These are phyloP conservation scores for Debaryomyces udenii DNA, from an alignment of 1,139 yeast species.

Conservation along the genomic window DNA sequence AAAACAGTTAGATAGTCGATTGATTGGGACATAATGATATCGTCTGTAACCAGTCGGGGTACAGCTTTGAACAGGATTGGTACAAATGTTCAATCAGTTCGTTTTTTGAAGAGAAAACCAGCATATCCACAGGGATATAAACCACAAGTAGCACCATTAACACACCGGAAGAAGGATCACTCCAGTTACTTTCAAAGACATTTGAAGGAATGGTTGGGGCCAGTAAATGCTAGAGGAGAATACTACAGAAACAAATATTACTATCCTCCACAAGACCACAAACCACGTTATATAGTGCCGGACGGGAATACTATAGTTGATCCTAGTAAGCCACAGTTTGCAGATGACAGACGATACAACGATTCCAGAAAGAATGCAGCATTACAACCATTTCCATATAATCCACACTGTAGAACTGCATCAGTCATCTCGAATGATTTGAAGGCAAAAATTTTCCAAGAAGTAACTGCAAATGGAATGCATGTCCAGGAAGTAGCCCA, in stretches of 20 bases:
- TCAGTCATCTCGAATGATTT: constrained; percentile 58
- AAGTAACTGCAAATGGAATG: constrained; percentile 52
- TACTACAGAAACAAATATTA: constrained; percentile 76
- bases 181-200: constrained; percentile 32
- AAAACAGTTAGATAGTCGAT: not conserved
- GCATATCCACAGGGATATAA: constrained; percentile 34
- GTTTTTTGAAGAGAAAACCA: constrained; percentile 26
- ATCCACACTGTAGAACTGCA: constrained; percentile 70
- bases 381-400: constrained; percentile 79
- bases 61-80: constrained; percentile 7
- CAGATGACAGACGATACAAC: constrained; percentile 19
- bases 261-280: constrained; percentile 70
- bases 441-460: constrained; percentile 62
- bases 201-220: constrained; percentile 71
- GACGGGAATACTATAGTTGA: constrained; percentile 46
- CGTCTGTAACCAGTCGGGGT: constrained; percentile 4
- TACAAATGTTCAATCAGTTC: constrained; percentile 21
- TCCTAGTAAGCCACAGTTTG: constrained; percentile 10
- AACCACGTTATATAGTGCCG: constrained; percentile 74
- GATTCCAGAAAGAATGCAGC: constrained; percentile 31
- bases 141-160: constrained; percentile 27
- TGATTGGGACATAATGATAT: constrained; percentile 7
- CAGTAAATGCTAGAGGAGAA: constrained; percentile 81
- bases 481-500: constrained; percentile 78
- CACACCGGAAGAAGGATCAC: constrained; percentile 37